A percentile compares a stretch with the other conserved stretches of the same genome.
Conservation (phyloP, 495 filamentous ascomycete species). For the Aspergillus panamensis region DNA sequence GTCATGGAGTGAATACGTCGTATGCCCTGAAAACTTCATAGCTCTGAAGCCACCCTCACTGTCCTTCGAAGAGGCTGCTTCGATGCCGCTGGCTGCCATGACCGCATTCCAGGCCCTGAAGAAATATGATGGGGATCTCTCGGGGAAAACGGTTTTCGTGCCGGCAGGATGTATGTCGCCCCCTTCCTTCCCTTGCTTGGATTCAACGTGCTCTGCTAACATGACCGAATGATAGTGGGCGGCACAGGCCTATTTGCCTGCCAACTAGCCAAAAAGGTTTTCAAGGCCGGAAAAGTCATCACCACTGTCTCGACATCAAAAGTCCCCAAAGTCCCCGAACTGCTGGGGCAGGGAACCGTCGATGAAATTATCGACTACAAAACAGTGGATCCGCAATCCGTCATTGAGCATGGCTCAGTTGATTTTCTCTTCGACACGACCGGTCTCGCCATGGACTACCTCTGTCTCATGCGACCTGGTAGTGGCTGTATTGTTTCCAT, state of each 20-base stretch:
- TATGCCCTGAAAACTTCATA: conserved; percentile 33
- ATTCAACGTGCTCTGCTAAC: too few species aligned
- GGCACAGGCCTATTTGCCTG: conserved; percentile 47
- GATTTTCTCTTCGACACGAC: conserved; percentile 55
- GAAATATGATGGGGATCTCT: conserved; percentile 35
- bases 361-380: conserved; percentile 50
- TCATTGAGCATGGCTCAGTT: conserved; percentile 41
- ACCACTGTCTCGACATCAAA: conserved; percentile 53
- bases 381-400: conserved; percentile 37
- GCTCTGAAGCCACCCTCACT: conserved; percentile 37
- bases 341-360: conserved; percentile 33
- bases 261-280: conserved; percentile 53
- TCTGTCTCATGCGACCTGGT: conserved; percentile 26
- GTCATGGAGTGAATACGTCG: conserved; percentile 38
- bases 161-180: conserved; percentile 38
- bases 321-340: conserved; percentile 40
- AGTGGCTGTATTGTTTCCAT: conserved; percentile 17
- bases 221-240: conserved; percentile 31
- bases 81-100: conserved; percentile 36
- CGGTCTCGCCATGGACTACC: conserved; percentile 26
- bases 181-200: background rate
- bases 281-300: conserved; percentile 47
- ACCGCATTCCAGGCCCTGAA: conserved; percentile 45
- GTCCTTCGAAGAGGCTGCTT: conserved; percentile 41
- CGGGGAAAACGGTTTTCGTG: conserved; percentile 55